phyloP scores from a whole-genome alignment of 1,284 basidiomycete species.

The Cryptococcus deneoformans region DNA sequence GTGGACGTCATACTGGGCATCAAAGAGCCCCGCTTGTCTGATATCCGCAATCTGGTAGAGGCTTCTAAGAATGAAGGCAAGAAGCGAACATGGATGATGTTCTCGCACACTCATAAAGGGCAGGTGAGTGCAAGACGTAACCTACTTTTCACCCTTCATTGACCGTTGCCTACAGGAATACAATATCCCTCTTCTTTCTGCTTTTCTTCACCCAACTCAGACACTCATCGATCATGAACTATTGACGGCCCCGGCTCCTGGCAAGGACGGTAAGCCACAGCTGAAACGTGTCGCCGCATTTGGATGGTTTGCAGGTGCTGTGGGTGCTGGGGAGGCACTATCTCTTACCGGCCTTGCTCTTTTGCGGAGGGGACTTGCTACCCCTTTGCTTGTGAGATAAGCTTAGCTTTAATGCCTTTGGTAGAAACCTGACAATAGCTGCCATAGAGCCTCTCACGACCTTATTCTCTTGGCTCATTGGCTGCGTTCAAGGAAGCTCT shows the following conservation, averaged over 20 bases:
- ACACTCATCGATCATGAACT: conserved; percentile 82
- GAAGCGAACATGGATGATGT: conserved; percentile 61
- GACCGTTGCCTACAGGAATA: conserved; percentile 56
- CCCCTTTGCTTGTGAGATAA: conserved; percentile 68
- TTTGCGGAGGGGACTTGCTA: conserved; percentile 71
- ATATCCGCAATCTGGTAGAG: conserved; percentile 50
- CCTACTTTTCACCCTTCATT: background rate
- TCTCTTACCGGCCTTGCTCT: conserved; percentile 73
- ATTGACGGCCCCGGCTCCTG: conserved; percentile 53
- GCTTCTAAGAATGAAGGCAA: conserved; percentile 13
- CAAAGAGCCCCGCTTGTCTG: conserved; percentile 73
- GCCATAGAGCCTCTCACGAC: conserved; percentile 61
- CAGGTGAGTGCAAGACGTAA: conserved; percentile 27
- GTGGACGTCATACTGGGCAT: conserved; percentile 79
- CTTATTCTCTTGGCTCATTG: conserved; percentile 67
- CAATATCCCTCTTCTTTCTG: conserved; percentile 72
- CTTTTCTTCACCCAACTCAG: conserved; percentile 57
- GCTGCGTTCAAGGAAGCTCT: conserved; percentile 61
- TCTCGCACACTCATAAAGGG: conserved; percentile 81
- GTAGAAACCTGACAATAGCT: conserved; percentile 50
- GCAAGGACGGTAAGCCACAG: conserved; percentile 37
- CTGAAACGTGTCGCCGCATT: conserved; percentile 81
- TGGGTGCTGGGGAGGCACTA: conserved; percentile 77
- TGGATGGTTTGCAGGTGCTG: conserved; percentile 84
- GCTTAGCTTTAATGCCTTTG: conserved; percentile 28